These are phyloP conservation scores for Plasmodium blacklocki DNA, from an alignment of 169 alveolate genomes.

Conservation along the genomic window DNA sequence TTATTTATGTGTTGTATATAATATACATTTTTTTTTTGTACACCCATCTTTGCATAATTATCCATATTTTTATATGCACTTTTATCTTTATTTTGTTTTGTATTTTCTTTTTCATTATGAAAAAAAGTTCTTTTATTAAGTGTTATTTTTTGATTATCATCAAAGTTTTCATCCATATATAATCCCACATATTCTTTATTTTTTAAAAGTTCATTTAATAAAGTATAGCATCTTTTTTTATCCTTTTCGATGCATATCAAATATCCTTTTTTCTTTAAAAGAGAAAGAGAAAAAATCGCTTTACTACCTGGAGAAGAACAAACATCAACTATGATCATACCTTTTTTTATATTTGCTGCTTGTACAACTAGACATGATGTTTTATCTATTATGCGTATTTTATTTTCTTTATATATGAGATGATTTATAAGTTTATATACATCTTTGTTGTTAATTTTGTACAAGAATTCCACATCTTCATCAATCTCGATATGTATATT, in stretches of 20 bases:
- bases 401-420: conserved; percentile 22
- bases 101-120: conserved; percentile 7
- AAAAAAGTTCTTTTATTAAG: conserved; percentile 10
- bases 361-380: conserved; percentile 69
- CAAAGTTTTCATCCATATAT: conserved; percentile 31
- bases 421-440: conserved; percentile 19
- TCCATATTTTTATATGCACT: too few species aligned
- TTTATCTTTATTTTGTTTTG: too few species aligned
- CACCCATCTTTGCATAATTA: not conserved
- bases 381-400: conserved; percentile 69
- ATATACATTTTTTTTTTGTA: conserved; percentile 7
- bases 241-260: conserved; percentile 68
- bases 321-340: conserved; percentile 59
- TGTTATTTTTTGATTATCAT: conserved; percentile 10
- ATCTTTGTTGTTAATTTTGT: conserved; percentile 22
- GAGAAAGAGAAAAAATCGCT: conserved; percentile 29
- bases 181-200: conserved; percentile 34
- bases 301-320: conserved; percentile 77
- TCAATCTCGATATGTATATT: conserved; percentile 31
- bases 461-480: conserved; percentile 50
- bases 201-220: conserved; percentile 58
- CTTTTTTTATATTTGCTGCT: conserved; percentile 57
- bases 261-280: conserved; percentile 50
- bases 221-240: conserved; percentile 56
- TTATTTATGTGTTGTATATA: conserved; percentile 55